Evolutionary conservation across 2,329 filamentous ascomycete species (phyloP), one percentile per base, ranked within the genome.

Genomic region (Fusarium stilboides): DNA sequence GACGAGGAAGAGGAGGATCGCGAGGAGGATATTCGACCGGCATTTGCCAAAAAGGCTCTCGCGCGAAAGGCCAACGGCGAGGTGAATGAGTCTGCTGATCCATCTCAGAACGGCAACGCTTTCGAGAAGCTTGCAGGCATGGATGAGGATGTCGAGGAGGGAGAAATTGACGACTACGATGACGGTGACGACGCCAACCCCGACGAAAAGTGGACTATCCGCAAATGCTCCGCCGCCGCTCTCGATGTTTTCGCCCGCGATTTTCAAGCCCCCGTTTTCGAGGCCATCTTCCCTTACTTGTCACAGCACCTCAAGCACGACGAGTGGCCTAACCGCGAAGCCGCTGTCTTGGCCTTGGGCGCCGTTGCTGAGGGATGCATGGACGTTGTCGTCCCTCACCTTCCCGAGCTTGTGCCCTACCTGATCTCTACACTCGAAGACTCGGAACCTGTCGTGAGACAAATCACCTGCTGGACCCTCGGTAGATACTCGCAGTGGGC

Each of bases 381-480:
- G 85, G 88, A 92, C 50, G 92, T 93, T 20, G 94, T 99, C 53
- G 91, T 91, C 46, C 96, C 94, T 53, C 94, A 98, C 79, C 87
- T 99, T 31, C 94, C 94, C 3, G 92, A 97, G 77, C 86, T 99
- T 40, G 90, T 98, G 4, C 92, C 94, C 2, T 99, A 97, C 78
- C 87, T 99, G 47, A 92, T 98, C 71, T 91, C 92, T 9, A 87
- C 98, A 1, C 86, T 99, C 36, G 88, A 92, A 59, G 96, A 99
- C 76, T 77, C 87, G 2, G 94, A 98, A 79, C 94, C 96, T 15
- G 92, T 98, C 15, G 95, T 99, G 37, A 88, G 96, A 65, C 94
- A 97, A 77, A 99, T 99, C 71, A 98, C 95, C 24, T 99, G 96
- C 80, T 99, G 96, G 96, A 97, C 96, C 8, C 87, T 99, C 22